phyloP scores from a whole-genome alignment of 305 asterid species.

The Fraxinus velutina region DNA sequence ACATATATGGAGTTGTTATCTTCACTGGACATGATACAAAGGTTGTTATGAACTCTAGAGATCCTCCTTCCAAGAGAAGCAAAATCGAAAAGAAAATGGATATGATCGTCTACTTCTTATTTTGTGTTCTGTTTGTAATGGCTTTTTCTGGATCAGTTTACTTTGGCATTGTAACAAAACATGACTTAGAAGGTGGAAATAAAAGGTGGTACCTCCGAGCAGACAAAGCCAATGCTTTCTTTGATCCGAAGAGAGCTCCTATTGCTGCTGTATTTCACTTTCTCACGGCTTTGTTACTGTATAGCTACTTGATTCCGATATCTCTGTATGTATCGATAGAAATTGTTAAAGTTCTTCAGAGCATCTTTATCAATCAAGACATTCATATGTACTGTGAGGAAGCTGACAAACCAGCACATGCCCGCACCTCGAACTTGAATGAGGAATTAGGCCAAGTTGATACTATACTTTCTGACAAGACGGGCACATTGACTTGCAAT shows the following conservation, averaged over 20 bases:
- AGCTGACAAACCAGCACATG: constrained; percentile 79
- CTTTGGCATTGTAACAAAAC: constrained; percentile 61
- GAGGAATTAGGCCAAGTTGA: constrained; percentile 91
- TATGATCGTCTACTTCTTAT: constrained; percentile 62
- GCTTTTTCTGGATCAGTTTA: constrained; percentile 63
- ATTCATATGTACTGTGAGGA: constrained; percentile 83
- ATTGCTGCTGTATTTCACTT: constrained; percentile 72
- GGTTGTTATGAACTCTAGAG: constrained; percentile 80
- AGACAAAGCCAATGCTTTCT: constrained; percentile 50
- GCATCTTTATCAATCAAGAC: constrained; percentile 77
- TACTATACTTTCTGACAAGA: constrained; percentile 90
- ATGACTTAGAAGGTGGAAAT: constrained; percentile 49
- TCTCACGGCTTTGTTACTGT: constrained; percentile 72
- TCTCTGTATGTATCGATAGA: constrained; percentile 87
- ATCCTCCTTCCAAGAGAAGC: constrained; percentile 85
- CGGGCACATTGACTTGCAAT: constrained; percentile 88
- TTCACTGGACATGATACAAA: constrained; percentile 87
- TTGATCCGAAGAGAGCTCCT: constrained; percentile 67
- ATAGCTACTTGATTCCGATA: constrained; percentile 75
- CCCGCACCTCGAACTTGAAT: constrained; percentile 84
- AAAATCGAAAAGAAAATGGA: constrained; percentile 76
- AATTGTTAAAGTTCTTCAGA: constrained; percentile 86
- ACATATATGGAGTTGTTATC: constrained; percentile 69
- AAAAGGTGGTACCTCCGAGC: constrained; percentile 80
- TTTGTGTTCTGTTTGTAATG: constrained; percentile 54